phyloP scores from a whole-genome alignment of 371 early-diverging fungal genomes.

The Mucor velutinosus region DNA sequence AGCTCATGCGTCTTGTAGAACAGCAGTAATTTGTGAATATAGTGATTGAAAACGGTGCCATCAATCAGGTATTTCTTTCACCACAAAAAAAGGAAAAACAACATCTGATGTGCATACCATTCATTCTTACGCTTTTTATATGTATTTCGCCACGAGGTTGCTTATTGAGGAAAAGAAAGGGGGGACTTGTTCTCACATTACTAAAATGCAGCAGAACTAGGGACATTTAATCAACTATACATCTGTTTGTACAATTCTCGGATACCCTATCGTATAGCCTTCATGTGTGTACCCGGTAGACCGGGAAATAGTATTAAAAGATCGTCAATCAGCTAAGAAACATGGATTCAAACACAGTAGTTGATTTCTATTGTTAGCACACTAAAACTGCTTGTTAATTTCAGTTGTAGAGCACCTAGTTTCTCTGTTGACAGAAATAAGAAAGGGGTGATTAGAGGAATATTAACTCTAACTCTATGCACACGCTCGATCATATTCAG shows the following conservation, averaged over 20 bases:
- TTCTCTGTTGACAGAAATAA: too few species aligned
- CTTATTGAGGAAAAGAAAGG: background rate
- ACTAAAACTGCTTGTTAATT: too few species aligned
- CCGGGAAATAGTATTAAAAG: background rate
- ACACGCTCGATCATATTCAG: too few species aligned
- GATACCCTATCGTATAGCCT: background rate
- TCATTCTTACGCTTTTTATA: background rate
- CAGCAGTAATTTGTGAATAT: conserved; percentile 3
- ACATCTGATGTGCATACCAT: conserved; percentile 2
- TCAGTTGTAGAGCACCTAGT: too few species aligned
- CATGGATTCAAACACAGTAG: background rate
- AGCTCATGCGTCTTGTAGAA: background rate
- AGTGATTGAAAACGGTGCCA: background rate
- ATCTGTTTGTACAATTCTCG: background rate
- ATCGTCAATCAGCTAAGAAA: background rate
- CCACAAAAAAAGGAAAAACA: background rate
- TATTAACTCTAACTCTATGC: too few species aligned
- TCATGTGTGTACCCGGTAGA: background rate
- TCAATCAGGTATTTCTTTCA: background rate
- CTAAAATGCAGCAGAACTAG: background rate
- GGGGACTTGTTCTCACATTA: background rate
- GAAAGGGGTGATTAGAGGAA: too few species aligned
- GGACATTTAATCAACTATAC: background rate
- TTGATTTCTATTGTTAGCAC: background rate
- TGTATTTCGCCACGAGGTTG: background rate